Base-by-base conservation (phyloP, 768 basidiomycete genomes). In the Mycena chlorophos region DNA sequence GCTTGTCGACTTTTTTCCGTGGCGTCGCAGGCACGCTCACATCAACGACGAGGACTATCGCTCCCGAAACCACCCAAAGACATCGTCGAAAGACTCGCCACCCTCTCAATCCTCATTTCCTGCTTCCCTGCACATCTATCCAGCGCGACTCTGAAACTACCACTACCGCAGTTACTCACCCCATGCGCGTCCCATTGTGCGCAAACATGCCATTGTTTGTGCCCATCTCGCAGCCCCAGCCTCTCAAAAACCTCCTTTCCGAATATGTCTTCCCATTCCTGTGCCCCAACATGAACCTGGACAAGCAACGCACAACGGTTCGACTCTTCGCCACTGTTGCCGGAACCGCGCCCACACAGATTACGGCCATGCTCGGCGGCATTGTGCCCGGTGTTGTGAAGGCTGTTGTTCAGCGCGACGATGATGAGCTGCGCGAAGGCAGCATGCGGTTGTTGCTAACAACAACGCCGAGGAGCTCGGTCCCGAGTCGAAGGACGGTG, bases 161-260 rank as follows among this genome's bases (percentile, higher is more conserved):
- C 80, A 43, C 87, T 89, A 52, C 87, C 83, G 1, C 91, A 84
- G 31, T 79, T 90, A 27, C 81, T 92, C 43, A 79, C 77, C n/a
- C n/a, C 90, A 89, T 71, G 66, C 79, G 6, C 86, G 94, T 3
- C 83, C 89, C 10, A 92, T 93, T 0, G 91, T 98, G 51, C 85
- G 95, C 49, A 98, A 98, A 75, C 88, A 94, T 49, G 90, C 93
- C 2, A 94, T 98, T 55, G 76, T 86, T 94, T 68, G 79, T 94
- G 34, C 89, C 87, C 16, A 83, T 84, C 39, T 87, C 88, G 8
- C 83, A 82, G 37, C 76, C 84, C 3, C 74, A 78, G 2, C 70
- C 89, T 8, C 89, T 91, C 66, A 68, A 76, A 1, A 71, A 79
- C n/a, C 72, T 93, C 27, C 72, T 94, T 42, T 73, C 76, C 49